Conservation (phyloP, 2,329 filamentous ascomycete genomes). For the Aciculosporium take region DNA sequence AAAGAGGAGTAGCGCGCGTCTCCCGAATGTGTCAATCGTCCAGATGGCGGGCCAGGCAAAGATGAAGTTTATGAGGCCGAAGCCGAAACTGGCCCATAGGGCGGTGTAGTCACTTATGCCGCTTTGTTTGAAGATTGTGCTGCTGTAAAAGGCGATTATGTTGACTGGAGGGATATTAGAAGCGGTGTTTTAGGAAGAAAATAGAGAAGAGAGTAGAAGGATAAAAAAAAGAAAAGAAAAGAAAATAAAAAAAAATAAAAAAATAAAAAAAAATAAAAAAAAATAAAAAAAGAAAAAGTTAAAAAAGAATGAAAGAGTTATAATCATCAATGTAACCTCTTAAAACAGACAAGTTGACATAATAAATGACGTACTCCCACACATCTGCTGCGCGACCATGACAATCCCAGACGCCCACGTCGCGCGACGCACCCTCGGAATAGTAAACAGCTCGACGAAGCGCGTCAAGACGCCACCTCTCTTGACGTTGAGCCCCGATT, state of each 20-base stretch:
- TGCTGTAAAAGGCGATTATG: conserved; percentile 21
- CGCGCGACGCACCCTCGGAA: conserved; percentile 44
- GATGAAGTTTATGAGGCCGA: conserved; percentile 14
- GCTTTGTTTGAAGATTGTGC: conserved; percentile 21
- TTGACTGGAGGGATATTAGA: conserved; percentile 23
- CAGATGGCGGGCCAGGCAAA: conserved; percentile 19
- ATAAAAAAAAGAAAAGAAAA: neutral
- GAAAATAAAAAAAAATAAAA: neutral
- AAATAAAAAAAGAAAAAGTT: neutral
- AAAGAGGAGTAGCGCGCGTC: conserved; percentile 13
- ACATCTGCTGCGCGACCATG: conserved; percentile 53
- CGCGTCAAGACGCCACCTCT: conserved; percentile 35
- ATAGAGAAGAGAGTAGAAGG: no score
- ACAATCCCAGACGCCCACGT: conserved; percentile 53
- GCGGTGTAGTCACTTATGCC: conserved; percentile 17
- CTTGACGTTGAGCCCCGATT: conserved; percentile 19
- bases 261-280: neutral
- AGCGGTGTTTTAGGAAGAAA: neutral
- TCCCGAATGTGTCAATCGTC: conserved; percentile 16
- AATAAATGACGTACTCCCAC: conserved; percentile 22
- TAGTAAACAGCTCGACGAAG: conserved; percentile 41
- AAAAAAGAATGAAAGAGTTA: neutral
- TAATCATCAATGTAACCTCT: no score
- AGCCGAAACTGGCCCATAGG: conserved; percentile 19
- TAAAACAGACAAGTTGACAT: no score